Percentiles rank a stretch among this genome's conserved stretches.
Conservation (phyloP, 1,284 basidiomycete genomes). For the Inonotus hispidus region DNA sequence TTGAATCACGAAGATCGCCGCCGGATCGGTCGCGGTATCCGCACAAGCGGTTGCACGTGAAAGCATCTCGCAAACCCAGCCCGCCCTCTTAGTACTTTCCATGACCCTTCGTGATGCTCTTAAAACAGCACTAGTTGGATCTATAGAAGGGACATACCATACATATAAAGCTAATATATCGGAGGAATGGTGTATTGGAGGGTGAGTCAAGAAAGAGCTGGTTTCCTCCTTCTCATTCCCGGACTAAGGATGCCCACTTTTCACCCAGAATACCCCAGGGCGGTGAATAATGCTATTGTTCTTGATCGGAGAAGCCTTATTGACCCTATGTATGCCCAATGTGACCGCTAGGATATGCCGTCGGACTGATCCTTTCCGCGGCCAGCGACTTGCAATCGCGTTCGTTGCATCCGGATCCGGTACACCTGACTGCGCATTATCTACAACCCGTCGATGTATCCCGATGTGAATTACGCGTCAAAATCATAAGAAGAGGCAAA, state of each 20-base stretch:
- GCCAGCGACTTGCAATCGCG: conserved; percentile 43
- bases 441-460: conserved; percentile 33
- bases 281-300: conserved; percentile 1
- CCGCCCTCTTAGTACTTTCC: not conserved
- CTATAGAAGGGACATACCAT: too few species aligned
- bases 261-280: conserved; percentile 12
- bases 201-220: not conserved
- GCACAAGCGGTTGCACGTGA: too few species aligned
- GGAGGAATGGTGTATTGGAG: conserved; percentile 10
- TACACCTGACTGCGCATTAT: conserved; percentile 57
- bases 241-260: not conserved
- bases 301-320: not conserved
- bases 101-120: conserved; percentile 1
- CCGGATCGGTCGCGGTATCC: too few species aligned
- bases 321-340: not conserved
- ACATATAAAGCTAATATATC: conserved; percentile 7
- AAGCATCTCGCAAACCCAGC: not conserved
- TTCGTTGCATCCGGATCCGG: conserved; percentile 45
- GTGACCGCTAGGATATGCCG: conserved; percentile 43
- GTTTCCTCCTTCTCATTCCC: not conserved
- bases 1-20: too few species aligned
- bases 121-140: not conserved
- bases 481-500: conserved; percentile 40
- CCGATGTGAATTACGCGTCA: conserved; percentile 43
- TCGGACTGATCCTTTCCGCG: conserved; percentile 49